These are phyloP conservation scores for Calonectria crousiana DNA, from an alignment of 2,329 filamentous ascomycete species.

Conservation along the genomic window DNA sequence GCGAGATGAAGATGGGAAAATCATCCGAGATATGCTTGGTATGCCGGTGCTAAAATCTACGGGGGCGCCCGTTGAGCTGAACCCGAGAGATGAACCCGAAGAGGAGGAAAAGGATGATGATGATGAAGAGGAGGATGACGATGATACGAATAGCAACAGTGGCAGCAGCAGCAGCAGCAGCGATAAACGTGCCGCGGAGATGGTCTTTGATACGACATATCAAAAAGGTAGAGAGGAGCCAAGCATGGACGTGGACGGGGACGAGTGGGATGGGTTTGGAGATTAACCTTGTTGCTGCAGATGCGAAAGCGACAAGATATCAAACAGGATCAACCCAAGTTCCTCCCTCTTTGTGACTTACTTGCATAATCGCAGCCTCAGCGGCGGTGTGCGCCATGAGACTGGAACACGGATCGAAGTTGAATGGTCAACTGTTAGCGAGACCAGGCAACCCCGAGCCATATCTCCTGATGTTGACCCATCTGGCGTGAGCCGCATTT, in stretches of 20 bases:
- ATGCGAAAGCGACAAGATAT: slow-evolving; percentile 17
- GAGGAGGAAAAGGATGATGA: slow-evolving; percentile 38
- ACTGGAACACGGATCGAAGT: background rate
- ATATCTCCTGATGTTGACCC: slow-evolving; percentile 26
- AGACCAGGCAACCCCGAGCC: slow-evolving; percentile 8
- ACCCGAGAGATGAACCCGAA: slow-evolving; percentile 30
- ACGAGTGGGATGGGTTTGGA: slow-evolving; percentile 43
- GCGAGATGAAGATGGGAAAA: slow-evolving; percentile 66
- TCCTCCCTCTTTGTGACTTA: background rate
- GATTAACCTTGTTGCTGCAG: slow-evolving; percentile 32
- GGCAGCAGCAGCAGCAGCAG: slow-evolving; percentile 20
- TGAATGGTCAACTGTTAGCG: slow-evolving; percentile 1
- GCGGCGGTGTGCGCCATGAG: background rate
- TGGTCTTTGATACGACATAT: slow-evolving; percentile 19
- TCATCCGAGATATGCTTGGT: slow-evolving; percentile 57
- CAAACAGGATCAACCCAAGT: background rate
- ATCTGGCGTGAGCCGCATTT: slow-evolving; percentile 25
- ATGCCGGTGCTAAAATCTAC: slow-evolving; percentile 54
- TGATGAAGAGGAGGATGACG: slow-evolving; percentile 41
- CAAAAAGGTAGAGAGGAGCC: slow-evolving; percentile 34
- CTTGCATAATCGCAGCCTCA: slow-evolving; percentile 5
- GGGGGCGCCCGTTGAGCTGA: slow-evolving; percentile 46
- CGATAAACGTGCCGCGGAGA: slow-evolving; percentile 24
- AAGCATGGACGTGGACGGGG: slow-evolving; percentile 29
- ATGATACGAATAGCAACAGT: slow-evolving; percentile 18